Evolutionary conservation across 2,329 filamentous ascomycete genomes (phyloP).

Genomic region (Septoria petroselini): DNA sequence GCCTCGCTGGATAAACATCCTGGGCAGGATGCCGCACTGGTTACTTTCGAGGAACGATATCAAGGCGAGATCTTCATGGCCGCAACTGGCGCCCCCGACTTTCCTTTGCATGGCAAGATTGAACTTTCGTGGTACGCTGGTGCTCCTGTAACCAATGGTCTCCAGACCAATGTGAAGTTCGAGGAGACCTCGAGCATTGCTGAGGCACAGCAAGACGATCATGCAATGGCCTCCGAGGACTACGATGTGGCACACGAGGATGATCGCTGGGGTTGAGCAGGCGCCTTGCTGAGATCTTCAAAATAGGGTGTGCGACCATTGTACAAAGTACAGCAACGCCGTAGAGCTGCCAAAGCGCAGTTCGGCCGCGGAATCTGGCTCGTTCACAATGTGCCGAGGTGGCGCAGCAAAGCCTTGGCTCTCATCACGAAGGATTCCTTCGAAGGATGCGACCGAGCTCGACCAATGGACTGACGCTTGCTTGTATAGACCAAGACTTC

Average conservation of each 20-base stretch:
- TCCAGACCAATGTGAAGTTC: constrained; percentile 10
- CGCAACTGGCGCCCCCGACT: constrained; percentile 30
- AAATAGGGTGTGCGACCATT: background rate
- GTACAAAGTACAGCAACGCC: background rate
- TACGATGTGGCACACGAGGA: constrained; percentile 29
- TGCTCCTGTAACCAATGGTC: constrained; percentile 5
- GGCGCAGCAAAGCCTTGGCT: constrained; percentile 9
- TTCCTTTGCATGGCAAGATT: constrained; percentile 63
- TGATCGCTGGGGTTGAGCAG: constrained; percentile 25
- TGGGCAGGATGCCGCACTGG: constrained; percentile 40
- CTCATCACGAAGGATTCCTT: constrained; percentile 10
- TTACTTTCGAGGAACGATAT: constrained; percentile 47
- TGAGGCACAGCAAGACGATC: constrained; percentile 9
- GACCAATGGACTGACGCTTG: constrained; percentile 1
- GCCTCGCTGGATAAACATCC: constrained; percentile 42
- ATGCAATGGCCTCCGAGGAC: constrained; percentile 1
- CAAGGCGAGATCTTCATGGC: constrained; percentile 60
- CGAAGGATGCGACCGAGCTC: background rate
- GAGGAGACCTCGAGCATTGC: constrained; percentile 1
- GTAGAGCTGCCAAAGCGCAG: constrained; percentile 2
- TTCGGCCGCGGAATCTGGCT: too few relatives aligned
- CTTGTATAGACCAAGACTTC: constrained; percentile 8
- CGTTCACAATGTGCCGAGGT: constrained; percentile 1
- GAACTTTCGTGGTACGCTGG: constrained; percentile 59
- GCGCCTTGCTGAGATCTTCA: background rate